These are phyloP conservation scores for Pseudogymnoascus verrucosus DNA, from an alignment of 2,329 filamentous ascomycete genomes.

Conservation along the genomic window DNA sequence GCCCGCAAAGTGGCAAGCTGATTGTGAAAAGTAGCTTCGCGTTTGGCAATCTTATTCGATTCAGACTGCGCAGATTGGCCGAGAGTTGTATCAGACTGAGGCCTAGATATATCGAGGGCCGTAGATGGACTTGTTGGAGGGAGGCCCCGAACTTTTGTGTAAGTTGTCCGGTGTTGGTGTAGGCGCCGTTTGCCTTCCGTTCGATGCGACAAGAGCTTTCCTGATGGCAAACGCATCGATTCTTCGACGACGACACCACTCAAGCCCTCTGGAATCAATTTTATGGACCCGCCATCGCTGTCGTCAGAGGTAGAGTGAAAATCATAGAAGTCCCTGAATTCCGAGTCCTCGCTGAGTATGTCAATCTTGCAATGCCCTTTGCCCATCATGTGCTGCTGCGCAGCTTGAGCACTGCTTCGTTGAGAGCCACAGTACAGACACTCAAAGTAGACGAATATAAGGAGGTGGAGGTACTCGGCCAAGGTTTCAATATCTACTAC, in stretches of 20 bases:
- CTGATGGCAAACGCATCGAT: conserved; percentile 2
- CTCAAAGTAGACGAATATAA: conserved; percentile 41
- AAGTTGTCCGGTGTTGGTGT: neutral
- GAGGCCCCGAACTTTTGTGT: neutral
- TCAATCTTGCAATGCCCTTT: conserved; percentile 42
- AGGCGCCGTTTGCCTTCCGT: conserved; percentile 2
- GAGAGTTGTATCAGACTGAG: conserved; percentile 1
- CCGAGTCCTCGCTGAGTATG: conserved; percentile 27
- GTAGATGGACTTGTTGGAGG: neutral
- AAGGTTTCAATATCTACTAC: conserved; percentile 40
- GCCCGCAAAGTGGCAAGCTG: conserved; percentile 4
- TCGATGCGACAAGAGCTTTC: conserved; percentile 8
- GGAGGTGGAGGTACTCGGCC: conserved; percentile 39
- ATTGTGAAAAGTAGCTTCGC: conserved; percentile 5
- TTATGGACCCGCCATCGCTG: neutral
- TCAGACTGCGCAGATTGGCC: neutral
- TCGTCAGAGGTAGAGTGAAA: conserved; percentile 13
- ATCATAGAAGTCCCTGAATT: conserved; percentile 37
- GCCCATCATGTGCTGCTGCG: conserved; percentile 43
- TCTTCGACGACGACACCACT: neutral
- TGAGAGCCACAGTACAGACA: conserved; percentile 43
- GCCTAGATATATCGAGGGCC: neutral
- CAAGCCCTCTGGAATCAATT: neutral
- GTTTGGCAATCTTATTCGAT: conserved; percentile 4
- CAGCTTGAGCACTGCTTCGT: conserved; percentile 35